Evolutionary conservation across 2,329 filamentous ascomycete genomes (phyloP).

Genomic region (Phialophora verrucosa): DNA sequence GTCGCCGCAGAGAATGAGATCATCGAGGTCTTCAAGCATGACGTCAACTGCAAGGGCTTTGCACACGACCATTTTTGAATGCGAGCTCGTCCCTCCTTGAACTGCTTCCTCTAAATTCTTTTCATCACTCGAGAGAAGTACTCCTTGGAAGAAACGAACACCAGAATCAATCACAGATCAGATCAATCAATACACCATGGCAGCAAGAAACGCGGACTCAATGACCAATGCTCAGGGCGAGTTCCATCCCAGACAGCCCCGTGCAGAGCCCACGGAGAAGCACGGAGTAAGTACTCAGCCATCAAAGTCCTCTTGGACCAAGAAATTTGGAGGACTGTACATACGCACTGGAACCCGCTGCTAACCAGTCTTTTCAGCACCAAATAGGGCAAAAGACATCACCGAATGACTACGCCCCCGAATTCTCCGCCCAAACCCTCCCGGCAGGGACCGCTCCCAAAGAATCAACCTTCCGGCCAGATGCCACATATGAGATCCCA

Average conservation of each 20-base stretch:
- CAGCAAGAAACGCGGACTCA: constrained; percentile 58
- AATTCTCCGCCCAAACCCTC: constrained; percentile 67
- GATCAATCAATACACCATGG: constrained; percentile 46
- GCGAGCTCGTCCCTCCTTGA: not conserved
- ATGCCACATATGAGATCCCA: constrained; percentile 43
- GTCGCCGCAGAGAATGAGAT: constrained; percentile 13
- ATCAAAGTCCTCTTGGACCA: not conserved
- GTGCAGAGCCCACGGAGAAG: constrained; percentile 59
- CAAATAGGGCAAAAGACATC: constrained; percentile 66
- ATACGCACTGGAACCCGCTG: not conserved
- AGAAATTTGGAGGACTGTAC: constrained; percentile 11
- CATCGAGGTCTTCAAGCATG: constrained; percentile 5
- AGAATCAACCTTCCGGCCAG: constrained; percentile 49
- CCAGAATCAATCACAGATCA: not conserved
- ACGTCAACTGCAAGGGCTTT: constrained; percentile 13
- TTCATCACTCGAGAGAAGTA: not conserved
- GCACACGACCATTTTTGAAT: constrained; percentile 12
- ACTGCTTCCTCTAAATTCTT: not conserved
- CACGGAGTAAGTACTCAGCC: constrained; percentile 56
- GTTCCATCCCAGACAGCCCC: constrained; percentile 60
- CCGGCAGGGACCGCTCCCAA: constrained; percentile 68
- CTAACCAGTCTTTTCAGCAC: constrained; percentile 58
- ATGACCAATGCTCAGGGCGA: constrained; percentile 60
- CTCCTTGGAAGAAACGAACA: not conserved
- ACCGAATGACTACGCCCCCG: constrained; percentile 61